Evolutionary conservation across 2,329 filamentous ascomycete genomes (phyloP), one percentile per base, ranked within the genome.

Genomic region (Seiridium unicorne): DNA sequence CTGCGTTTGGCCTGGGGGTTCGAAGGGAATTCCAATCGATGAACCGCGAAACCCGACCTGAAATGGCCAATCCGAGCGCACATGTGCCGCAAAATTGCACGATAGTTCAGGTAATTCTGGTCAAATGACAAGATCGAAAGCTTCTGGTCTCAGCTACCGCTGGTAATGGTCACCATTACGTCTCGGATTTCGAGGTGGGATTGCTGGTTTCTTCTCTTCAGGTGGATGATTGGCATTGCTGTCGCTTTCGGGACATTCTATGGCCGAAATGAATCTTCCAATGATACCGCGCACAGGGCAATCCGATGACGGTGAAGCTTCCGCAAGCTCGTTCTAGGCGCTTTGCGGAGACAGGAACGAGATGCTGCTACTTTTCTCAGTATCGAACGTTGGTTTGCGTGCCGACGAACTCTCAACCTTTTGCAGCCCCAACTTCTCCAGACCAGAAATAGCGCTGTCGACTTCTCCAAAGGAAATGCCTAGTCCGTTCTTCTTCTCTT

Each of bases 381-480:
- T 66, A 57, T 72, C 72, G 44, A 75, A 72, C 5, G 66, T 62
- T 18, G 70, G 70, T 54, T 71, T 70, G 55, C 71, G 66, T 31
- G 68, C 63, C 31, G 68, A 65, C 10, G 73, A 68, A 60, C 73
- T 75, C 36, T 75, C 73, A 1, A 68, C 66, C 57, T 68, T 70
- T 51, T 68, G 68, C 11, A 72, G 62, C 26, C 71, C 70, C 34
- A 73, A 57, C 64, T 76, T 76, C 61, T 76, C 74, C 46, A 76
- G 62, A 10, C 71, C 74, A 7, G 72, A 72, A 56, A 76, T 66
- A 35, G 73, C 74, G 66, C 73, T 76, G 64, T 76, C 75, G 31
- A 76, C 71, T 62, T 76, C 74, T 58, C 71, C 70, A 59, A 74
- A 76, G 4, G 72, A 72, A 61, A 77, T 77, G 13, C 74, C 75